phyloP scores from a whole-genome alignment of 2,329 filamentous ascomycete species.

The Microthyrium microscopicum region DNA sequence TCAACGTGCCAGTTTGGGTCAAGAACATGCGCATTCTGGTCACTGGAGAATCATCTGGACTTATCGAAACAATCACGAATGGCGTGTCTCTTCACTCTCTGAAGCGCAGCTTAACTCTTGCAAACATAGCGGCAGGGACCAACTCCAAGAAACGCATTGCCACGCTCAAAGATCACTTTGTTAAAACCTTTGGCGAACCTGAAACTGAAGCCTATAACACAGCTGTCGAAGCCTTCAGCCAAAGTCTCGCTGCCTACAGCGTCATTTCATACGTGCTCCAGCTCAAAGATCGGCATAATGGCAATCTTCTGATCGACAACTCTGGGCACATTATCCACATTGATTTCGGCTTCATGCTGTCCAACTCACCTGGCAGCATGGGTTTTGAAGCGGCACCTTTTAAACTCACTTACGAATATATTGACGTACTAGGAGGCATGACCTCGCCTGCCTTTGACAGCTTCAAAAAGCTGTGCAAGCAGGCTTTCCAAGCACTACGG shows the following conservation, averaged over 20 bases:
- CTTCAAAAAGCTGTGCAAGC: conserved; percentile 66
- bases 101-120: conserved; percentile 64
- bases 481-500: conserved; percentile 66
- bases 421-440: conserved; percentile 64
- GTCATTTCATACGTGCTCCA: conserved; percentile 72
- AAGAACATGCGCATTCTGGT: conserved; percentile 78
- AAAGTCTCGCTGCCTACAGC: conserved; percentile 71
- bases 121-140: conserved; percentile 53
- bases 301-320: conserved; percentile 72
- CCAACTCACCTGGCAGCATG: conserved; percentile 68
- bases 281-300: conserved; percentile 74
- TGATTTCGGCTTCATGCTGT: conserved; percentile 81
- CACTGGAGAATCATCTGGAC: conserved; percentile 66
- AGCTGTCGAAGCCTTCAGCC: conserved; percentile 62
- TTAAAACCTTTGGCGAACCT: conserved; percentile 57
- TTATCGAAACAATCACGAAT: conserved; percentile 79
- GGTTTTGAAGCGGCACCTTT: conserved; percentile 78
- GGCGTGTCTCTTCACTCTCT: conserved; percentile 75
- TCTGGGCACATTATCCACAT: conserved; percentile 79
- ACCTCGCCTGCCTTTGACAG: conserved; percentile 53
- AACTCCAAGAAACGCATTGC: conserved; percentile 63
- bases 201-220: conserved; percentile 53
- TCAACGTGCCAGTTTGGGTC: conserved; percentile 64
- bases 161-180: conserved; percentile 65
- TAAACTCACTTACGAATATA: conserved; percentile 73